A percentile compares a stretch with the other conserved stretches of the same genome.
These are phyloP conservation scores for Cornus suecica DNA, from an alignment of 148 eudicot genomes.

Conservation along the genomic window DNA sequence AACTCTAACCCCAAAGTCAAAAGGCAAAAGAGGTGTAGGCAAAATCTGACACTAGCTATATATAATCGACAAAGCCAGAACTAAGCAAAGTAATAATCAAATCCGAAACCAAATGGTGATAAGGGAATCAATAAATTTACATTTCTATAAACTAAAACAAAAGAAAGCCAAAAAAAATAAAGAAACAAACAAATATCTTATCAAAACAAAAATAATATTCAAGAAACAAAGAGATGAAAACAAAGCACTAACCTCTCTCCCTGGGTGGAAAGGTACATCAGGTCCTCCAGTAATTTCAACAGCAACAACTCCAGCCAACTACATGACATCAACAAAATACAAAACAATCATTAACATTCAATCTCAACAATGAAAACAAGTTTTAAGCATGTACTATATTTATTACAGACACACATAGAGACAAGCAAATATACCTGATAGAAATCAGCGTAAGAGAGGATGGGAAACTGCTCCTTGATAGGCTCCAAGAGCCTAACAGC, in stretches of 20 bases:
- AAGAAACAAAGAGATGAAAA: not conserved
- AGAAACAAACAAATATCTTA: not conserved
- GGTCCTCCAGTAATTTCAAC: conserved; percentile 97
- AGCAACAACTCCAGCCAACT: conserved; percentile 95
- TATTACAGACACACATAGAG: not conserved
- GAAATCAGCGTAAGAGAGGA: conserved; percentile 60
- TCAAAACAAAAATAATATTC: not conserved
- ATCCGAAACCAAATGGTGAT: no score
- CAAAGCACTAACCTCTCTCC: conserved; percentile 68
- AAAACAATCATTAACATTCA: not conserved
- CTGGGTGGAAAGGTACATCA: conserved; percentile 95
- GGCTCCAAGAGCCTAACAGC: conserved; percentile 73
- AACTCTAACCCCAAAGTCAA: no score
- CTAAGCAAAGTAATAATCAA: no score
- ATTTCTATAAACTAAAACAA: no score
- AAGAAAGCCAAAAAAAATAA: not conserved
- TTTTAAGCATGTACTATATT: not conserved
- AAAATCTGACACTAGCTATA: no score
- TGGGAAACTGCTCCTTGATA: conserved; percentile 66
- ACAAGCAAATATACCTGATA: conserved; percentile 57
- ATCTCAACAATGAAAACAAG: not conserved
- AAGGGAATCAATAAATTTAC: no score
- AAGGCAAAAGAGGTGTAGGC: no score
- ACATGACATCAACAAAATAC: not conserved
- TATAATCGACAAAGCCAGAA: no score